Percentiles rank a stretch among this genome's conserved stretches.
phyloP scores from a whole-genome alignment of 139 green algal genomes.

The Gonium pectorale region DNA sequence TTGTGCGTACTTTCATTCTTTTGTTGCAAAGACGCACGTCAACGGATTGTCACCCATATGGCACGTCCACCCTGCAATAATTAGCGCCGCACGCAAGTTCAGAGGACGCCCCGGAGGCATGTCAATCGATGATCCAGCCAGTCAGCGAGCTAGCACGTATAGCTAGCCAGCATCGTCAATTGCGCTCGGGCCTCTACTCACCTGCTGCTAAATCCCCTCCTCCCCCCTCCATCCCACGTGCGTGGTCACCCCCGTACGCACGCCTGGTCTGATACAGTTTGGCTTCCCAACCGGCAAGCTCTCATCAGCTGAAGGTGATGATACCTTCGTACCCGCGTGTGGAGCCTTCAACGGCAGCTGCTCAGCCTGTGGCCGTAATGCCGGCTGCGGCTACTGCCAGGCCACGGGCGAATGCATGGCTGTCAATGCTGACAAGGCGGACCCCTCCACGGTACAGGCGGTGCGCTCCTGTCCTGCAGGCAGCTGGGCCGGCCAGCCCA shows the following conservation, averaged over 20 bases:
- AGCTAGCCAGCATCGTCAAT: neutral
- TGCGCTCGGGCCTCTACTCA: neutral
- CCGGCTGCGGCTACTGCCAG: constrained; percentile 23
- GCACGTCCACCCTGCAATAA: no score
- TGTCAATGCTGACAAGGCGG: neutral
- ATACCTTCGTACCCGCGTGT: neutral
- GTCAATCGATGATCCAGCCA: neutral
- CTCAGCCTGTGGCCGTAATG: neutral
- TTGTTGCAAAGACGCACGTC: no score
- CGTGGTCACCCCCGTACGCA: no score
- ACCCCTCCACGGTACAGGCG: neutral
- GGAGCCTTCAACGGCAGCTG: constrained; percentile 24
- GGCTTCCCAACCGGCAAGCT: neutral
- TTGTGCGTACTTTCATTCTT: no score
- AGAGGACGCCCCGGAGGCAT: no score
- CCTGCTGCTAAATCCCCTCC: neutral
- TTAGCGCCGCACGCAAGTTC: no score
- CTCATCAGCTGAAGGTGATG: neutral
- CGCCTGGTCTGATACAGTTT: neutral
- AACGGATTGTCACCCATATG: no score
- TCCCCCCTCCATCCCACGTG: no score
- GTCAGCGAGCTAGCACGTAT: neutral
- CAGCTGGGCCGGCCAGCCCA: neutral
- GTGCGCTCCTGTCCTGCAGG: neutral
- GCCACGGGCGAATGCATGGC: constrained; percentile 27